These are phyloP conservation scores for Mikania micrantha DNA, from an alignment of 129 eudicot species.

Conservation along the genomic window DNA sequence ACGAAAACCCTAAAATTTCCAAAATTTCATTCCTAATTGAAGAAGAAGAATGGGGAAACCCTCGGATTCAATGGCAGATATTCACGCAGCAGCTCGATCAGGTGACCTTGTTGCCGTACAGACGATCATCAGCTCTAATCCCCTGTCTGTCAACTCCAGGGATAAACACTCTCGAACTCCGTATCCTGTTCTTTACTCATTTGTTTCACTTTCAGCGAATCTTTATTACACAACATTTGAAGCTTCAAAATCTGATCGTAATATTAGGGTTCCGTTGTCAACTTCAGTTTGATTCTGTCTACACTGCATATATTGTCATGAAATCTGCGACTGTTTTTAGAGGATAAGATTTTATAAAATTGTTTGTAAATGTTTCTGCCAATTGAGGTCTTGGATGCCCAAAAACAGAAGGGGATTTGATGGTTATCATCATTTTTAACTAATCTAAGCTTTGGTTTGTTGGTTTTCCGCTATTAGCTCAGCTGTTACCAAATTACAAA, in stretches of 20 bases:
- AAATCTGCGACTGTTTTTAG: neutral
- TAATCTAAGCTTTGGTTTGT: neutral
- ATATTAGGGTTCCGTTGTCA: neutral
- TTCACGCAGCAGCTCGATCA: slow-evolving; percentile 76
- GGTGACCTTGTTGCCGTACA: slow-evolving; percentile 66
- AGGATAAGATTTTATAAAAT: neutral
- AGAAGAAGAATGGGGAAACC: slow-evolving; percentile 27
- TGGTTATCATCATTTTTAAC: neutral
- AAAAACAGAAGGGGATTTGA: neutral
- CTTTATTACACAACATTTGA: neutral
- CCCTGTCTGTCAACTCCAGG: slow-evolving; percentile 70
- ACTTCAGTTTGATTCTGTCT: neutral
- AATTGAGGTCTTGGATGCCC: neutral
- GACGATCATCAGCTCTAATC: slow-evolving; percentile 55
- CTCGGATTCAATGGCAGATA: slow-evolving; percentile 24
- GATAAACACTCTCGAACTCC: slow-evolving; percentile 95
- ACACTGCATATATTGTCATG: neutral
- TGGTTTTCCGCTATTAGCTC: too few relatives aligned
- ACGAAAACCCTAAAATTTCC: too few relatives aligned
- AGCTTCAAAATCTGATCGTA: neutral
- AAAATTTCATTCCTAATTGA: neutral
- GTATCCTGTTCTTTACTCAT: slow-evolving; percentile 48
- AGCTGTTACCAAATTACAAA: neutral
- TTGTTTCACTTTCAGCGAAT: neutral
- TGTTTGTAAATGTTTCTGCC: neutral